Evolutionary conservation across 495 filamentous ascomycete genomes (phyloP).

Genomic region (Penicillium tannophilum): DNA sequence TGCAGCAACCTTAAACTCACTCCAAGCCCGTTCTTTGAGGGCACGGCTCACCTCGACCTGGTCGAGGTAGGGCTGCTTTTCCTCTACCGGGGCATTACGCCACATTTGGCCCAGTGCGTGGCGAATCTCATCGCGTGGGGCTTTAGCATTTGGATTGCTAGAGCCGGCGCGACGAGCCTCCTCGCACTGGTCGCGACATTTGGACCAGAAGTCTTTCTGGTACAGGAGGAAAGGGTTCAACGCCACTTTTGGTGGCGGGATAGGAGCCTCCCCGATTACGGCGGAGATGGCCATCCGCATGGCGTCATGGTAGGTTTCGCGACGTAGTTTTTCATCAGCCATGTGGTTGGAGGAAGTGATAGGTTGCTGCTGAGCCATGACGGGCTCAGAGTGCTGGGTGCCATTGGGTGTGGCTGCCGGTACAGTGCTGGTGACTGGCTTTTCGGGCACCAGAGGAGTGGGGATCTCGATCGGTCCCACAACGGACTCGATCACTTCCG

Average conservation of each 20-base stretch:
- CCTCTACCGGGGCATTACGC: slow-evolving; percentile 69
- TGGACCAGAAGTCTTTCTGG: slow-evolving; percentile 78
- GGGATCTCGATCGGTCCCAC: slow-evolving; percentile 80
- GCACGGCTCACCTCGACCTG: slow-evolving; percentile 68
- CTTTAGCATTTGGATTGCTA: slow-evolving; percentile 66
- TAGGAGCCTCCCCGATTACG: slow-evolving; percentile 72
- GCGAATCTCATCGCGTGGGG: slow-evolving; percentile 73
- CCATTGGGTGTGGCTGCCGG: slow-evolving; percentile 9
- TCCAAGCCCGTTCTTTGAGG: slow-evolving; percentile 57
- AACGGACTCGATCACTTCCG: slow-evolving; percentile 77
- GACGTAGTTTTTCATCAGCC: slow-evolving; percentile 52
- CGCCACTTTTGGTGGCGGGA: slow-evolving; percentile 66
- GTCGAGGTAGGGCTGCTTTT: slow-evolving; percentile 74
- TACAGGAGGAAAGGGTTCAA: slow-evolving; percentile 70
- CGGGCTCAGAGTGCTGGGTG: neutral
- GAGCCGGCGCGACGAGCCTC: slow-evolving; percentile 63
- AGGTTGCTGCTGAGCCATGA: neutral
- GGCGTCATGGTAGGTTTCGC: slow-evolving; percentile 72
- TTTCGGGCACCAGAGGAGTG: slow-evolving; percentile 73
- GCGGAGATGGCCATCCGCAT: slow-evolving; percentile 67
- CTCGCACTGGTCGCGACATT: slow-evolving; percentile 72
- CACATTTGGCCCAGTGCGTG: slow-evolving; percentile 84
- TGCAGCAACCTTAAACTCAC: slow-evolving; percentile 57
- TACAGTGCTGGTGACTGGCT: slow-evolving; percentile 19
- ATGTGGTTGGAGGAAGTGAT: slow-evolving; percentile 20